Evolutionary conservation across 164 flowering plant species (phyloP).

Genomic region (Magnolia kwangsiensis): DNA sequence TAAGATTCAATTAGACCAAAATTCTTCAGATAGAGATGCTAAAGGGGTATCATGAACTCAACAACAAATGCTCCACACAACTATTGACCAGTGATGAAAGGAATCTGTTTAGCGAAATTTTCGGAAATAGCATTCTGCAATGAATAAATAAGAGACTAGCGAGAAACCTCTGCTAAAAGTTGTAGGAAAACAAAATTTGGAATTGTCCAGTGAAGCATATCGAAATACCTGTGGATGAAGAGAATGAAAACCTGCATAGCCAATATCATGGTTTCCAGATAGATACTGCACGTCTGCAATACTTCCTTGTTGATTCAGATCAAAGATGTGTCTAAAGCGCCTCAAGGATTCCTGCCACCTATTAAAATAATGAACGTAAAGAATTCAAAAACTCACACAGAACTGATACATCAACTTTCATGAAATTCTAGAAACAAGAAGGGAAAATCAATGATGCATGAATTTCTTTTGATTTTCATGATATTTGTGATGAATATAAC

Average conservation of each 20-base stretch:
- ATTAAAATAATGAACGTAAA: slow-evolving; percentile 18
- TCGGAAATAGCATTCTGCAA: neutral
- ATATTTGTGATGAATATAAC: no score
- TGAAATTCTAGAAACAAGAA: neutral
- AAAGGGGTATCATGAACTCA: neutral
- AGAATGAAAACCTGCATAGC: slow-evolving; percentile 49
- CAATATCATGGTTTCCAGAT: slow-evolving; percentile 91
- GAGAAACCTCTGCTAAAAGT: neutral
- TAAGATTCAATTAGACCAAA: neutral
- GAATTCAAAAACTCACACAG: neutral
- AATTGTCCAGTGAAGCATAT: neutral
- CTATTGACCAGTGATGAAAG: neutral
- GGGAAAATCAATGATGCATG: neutral
- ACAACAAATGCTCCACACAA: neutral
- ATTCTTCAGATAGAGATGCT: no score
- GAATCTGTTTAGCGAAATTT: neutral
- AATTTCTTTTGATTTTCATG: neutral
- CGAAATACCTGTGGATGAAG: slow-evolving; percentile 54
- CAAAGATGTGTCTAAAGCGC: slow-evolving; percentile 77
- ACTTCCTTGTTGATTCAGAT: slow-evolving; percentile 37
- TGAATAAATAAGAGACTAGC: no score
- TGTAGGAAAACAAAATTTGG: neutral
- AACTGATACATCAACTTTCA: neutral
- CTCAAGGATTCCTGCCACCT: slow-evolving; percentile 88
- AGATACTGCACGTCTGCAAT: slow-evolving; percentile 40